phyloP scores from a whole-genome alignment of 202 grass and related monocot genomes.

The Dendrocalamus latiflorus region DNA sequence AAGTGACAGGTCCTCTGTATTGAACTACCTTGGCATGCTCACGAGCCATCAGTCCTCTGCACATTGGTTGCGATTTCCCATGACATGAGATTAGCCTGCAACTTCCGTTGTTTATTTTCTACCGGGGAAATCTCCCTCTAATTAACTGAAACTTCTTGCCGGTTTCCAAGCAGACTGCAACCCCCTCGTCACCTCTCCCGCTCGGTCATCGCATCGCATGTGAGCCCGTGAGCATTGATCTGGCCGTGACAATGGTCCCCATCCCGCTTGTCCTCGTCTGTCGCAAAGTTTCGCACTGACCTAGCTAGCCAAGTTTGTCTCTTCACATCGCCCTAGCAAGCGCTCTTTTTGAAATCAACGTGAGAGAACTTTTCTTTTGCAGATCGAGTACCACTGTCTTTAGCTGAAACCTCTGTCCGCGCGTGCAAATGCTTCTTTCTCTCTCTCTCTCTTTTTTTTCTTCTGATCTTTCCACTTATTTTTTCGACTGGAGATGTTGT shows the following conservation, averaged over 20 bases:
- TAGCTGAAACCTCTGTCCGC: not conserved
- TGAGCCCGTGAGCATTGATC: not conserved
- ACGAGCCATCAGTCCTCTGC: not conserved
- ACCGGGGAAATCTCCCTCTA: not conserved
- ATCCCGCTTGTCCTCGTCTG: too few species aligned
- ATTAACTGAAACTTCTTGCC: not conserved
- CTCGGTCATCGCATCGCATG: not conserved
- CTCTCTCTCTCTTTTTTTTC: too few species aligned
- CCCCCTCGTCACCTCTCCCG: not conserved
- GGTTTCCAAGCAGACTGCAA: not conserved
- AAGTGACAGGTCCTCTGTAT: not conserved
- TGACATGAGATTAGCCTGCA: slow-evolving; percentile 11
- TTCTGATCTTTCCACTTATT: too few species aligned
- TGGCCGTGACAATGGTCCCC: not conserved
- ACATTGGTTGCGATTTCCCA: not conserved
- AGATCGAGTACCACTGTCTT: not conserved
- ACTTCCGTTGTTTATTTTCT: not conserved
- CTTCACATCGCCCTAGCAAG: not conserved
- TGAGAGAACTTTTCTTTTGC: not conserved
- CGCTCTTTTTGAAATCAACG: not conserved
- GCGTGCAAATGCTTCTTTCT: slow-evolving; percentile 1
- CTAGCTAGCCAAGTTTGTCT: slow-evolving; percentile 1
- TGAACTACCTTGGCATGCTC: not conserved
- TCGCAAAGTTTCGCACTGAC: not conserved
- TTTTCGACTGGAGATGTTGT: not conserved